Base-by-base conservation (phyloP, 441 rosid species). In the Capsella rubella region DNA sequence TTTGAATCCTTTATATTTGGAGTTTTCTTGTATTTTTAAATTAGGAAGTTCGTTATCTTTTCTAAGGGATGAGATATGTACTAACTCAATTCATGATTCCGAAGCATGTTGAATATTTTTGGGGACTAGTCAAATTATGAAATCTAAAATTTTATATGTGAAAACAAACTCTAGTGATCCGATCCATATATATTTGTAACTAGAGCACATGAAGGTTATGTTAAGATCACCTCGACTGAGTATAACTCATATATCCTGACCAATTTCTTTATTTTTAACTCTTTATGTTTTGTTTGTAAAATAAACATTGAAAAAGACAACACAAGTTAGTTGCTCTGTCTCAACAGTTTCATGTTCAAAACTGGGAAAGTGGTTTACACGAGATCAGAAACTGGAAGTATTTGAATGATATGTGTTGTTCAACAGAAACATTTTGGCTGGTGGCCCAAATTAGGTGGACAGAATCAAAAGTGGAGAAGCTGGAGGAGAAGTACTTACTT, bases 401-500 rank as follows among this genome's bases (percentile, higher is more conserved):
- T 59, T 52, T 67, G 34, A 51, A 11, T 61, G 51, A 31, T 59
- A 21, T 40, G 54, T 29, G 35, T 52, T 57, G 55, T 67, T 74
- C 62, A 40, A 15, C 68, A 67, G 29, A 65, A 21, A 75, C 25
- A 49, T 40, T 21, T 52, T 43, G 70, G 59, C 52, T 62, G 79
- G 58, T 68, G 72, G 18, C 55, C 78, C 55, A 74, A 67, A 59
- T 74, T 62, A 51, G 62, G 27, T 66, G 54, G 52, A 37, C 72
- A 63, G 53, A 15, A 60, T 3, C 8, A 59, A 5, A 95, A 80
- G 94, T 90, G 31, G 93, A 89, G 81, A 88, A 89, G 73, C 45
- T 89, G 83, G 94, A 92, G 83, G 94, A 92, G 82, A 89, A 95
- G 83, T 92, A 84, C 68, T 84, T 21, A 21, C 25, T 8, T 34